These are phyloP conservation scores for Chrysoporthe cubensis DNA, from an alignment of 2,329 filamentous ascomycete genomes.

Conservation along the genomic window DNA sequence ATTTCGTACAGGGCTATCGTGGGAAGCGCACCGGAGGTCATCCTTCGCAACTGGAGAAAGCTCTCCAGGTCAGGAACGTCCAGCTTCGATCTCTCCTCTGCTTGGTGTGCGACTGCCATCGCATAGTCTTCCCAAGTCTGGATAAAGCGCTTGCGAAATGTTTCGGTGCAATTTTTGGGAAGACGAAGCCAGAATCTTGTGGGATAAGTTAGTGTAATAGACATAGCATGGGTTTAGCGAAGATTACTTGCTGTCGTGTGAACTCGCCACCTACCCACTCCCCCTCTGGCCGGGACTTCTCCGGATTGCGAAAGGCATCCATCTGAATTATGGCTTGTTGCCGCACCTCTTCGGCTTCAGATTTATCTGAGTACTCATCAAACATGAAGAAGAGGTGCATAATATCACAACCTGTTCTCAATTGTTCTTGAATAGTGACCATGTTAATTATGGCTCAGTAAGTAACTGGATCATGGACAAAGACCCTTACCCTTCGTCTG, in stretches of 20 bases:
- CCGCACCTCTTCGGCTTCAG: constrained; percentile 23
- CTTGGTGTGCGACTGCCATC: neutral
- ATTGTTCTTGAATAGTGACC: constrained; percentile 23
- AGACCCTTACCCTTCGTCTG: too few species aligned
- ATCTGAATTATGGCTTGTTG: constrained; percentile 26
- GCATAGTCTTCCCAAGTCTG: constrained; percentile 2
- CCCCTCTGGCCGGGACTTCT: constrained; percentile 21
- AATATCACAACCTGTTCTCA: constrained; percentile 29
- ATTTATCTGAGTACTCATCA: constrained; percentile 31
- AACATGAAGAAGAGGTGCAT: constrained; percentile 33
- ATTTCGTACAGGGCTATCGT: neutral
- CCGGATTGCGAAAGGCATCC: constrained; percentile 27
- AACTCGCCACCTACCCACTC: constrained; percentile 31
- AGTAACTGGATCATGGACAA: too few species aligned
- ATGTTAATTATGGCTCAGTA: too few species aligned
- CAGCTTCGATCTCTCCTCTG: neutral
- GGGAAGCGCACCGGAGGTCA: neutral
- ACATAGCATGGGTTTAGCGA: neutral
- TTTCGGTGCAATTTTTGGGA: neutral
- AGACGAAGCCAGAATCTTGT: neutral
- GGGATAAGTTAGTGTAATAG: too few species aligned
- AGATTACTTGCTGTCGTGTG: neutral
- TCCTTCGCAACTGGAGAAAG: neutral
- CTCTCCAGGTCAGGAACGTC: neutral
- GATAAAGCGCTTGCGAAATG: neutral